These are phyloP conservation scores for Boletus coccyginus DNA, from an alignment of 768 basidiomycete species.

Conservation along the genomic window DNA sequence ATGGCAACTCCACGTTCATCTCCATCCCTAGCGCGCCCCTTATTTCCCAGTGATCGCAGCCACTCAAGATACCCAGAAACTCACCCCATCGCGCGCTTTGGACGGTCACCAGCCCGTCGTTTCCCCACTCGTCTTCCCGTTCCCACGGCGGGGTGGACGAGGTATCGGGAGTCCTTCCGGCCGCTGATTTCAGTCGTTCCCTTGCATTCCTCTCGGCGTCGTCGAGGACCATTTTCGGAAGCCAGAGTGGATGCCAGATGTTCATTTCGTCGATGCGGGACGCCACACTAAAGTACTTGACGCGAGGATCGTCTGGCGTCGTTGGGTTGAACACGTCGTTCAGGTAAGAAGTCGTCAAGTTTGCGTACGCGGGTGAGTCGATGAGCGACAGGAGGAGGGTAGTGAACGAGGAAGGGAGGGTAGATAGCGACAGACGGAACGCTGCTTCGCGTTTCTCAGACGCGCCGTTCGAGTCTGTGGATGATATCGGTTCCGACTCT, in stretches of 20 bases:
- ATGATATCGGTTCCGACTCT: not conserved
- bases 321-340: constrained; percentile 77
- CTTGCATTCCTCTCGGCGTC: constrained; percentile 68
- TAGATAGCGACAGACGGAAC: constrained; percentile 51
- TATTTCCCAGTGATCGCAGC: constrained; percentile 96
- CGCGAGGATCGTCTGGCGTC: constrained; percentile 73
- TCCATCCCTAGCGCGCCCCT: constrained; percentile 83
- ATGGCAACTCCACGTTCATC: constrained; percentile 57
- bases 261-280: constrained; percentile 64
- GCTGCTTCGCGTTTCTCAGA: constrained; percentile 32
- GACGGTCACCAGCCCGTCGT: constrained; percentile 91
- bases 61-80: constrained; percentile 86
- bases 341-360: constrained; percentile 83
- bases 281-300: constrained; percentile 92
- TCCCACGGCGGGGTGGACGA: constrained; percentile 42
- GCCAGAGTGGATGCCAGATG: constrained; percentile 95
- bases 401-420: constrained; percentile 80
- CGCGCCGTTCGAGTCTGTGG: not conserved
- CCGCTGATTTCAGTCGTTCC: constrained; percentile 37
- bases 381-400: constrained; percentile 83
- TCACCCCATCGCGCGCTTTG: constrained; percentile 95
- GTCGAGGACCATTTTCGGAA: constrained; percentile 93
- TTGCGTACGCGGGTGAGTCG: constrained; percentile 96
- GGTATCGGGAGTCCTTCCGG: constrained; percentile 2
- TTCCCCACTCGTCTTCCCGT: constrained; percentile 65